phyloP scores from a whole-genome alignment of 768 basidiomycete genomes.

The Termitomyces sp. region DNA sequence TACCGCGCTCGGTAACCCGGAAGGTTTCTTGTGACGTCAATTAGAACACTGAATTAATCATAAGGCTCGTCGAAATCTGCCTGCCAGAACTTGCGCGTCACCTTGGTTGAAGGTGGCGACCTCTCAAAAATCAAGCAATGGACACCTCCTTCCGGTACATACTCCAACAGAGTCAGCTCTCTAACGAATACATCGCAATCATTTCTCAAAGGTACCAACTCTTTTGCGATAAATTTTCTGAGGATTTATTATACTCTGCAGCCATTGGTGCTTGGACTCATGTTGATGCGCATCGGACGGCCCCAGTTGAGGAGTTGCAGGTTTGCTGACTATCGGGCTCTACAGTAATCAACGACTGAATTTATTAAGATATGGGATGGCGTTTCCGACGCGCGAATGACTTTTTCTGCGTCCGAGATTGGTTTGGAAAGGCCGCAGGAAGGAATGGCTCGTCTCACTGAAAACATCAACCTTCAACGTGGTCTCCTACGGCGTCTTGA shows the following conservation, averaged over 20 bases:
- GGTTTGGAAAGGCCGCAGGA: conserved; percentile 21
- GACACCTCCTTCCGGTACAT: conserved; percentile 48
- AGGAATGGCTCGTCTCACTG: conserved; percentile 80
- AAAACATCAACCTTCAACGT: conserved; percentile 91
- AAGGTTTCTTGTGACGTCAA: neutral
- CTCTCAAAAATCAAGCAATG: conserved; percentile 65
- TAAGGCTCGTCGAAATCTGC: conserved; percentile 51
- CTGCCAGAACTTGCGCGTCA: conserved; percentile 52
- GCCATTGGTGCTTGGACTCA: conserved; percentile 83
- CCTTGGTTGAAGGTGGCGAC: conserved; percentile 80
- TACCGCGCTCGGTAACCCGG: conserved; percentile 67
- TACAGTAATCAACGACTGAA: neutral
- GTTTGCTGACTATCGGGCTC: conserved; percentile 29
- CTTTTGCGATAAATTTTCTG: neutral
- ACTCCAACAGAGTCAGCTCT: conserved; percentile 83
- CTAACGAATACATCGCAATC: conserved; percentile 69
- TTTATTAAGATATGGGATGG: conserved; percentile 83
- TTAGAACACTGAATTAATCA: conserved; percentile 1
- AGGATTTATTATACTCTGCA: conserved; percentile 22
- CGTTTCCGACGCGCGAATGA: conserved; percentile 72
- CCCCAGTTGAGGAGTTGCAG: conserved; percentile 81
- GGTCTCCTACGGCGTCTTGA: conserved; percentile 68
- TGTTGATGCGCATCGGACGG: conserved; percentile 63
- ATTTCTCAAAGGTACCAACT: conserved; percentile 56
- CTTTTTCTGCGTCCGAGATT: conserved; percentile 56